These are phyloP conservation scores for Kalaharituber pfeilii DNA, from an alignment of 2,329 filamentous ascomycete species.

Conservation along the genomic window DNA sequence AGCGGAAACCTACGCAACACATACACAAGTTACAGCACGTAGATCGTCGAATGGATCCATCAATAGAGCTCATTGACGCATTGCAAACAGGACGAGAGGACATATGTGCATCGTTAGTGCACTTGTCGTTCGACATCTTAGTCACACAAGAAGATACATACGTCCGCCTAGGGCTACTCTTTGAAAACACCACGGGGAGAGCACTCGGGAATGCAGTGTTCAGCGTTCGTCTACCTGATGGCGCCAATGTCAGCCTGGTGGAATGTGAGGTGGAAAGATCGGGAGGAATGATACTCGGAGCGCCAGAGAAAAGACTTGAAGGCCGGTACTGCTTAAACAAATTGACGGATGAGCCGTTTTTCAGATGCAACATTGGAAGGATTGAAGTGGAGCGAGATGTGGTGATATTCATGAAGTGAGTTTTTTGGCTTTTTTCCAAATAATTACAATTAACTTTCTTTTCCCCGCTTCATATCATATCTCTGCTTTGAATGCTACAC, in stretches of 20 bases:
- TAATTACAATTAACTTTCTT: background rate
- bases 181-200: slow-evolving; percentile 13
- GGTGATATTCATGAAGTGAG: slow-evolving; percentile 15
- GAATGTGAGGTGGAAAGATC: slow-evolving; percentile 12
- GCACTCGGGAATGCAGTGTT: slow-evolving; percentile 13
- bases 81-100: slow-evolving; percentile 10
- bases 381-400: slow-evolving; percentile 12
- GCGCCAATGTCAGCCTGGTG: slow-evolving; percentile 12
- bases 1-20: too few species aligned
- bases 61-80: slow-evolving; percentile 13
- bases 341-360: slow-evolving; percentile 15
- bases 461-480: background rate
- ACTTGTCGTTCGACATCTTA: slow-evolving; percentile 12
- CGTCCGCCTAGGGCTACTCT: slow-evolving; percentile 13
- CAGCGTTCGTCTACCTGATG: slow-evolving; percentile 13
- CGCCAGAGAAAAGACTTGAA: slow-evolving; percentile 11
- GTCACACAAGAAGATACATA: slow-evolving; percentile 9
- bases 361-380: slow-evolving; percentile 14
- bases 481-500: background rate
- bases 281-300: slow-evolving; percentile 7
- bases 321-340: slow-evolving; percentile 12
- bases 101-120: slow-evolving; percentile 11
- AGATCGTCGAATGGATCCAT: slow-evolving; percentile 6
- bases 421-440: slow-evolving; percentile 3
- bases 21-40: too few species aligned